Base-by-base conservation (phyloP, 306 rosid genomes). In the Lathyrus aphaca region DNA sequence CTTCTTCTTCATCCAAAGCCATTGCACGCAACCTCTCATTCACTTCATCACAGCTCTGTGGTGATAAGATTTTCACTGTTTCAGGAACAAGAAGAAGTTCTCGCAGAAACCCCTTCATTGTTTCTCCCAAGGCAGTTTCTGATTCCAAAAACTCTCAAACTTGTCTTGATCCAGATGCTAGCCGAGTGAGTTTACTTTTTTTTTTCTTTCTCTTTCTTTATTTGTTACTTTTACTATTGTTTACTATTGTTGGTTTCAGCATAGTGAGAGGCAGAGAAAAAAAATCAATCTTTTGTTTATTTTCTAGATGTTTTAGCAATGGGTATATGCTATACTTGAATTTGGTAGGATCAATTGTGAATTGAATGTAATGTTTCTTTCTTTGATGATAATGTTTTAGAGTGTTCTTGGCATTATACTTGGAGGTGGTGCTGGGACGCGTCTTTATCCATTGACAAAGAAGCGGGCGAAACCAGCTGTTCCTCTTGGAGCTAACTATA, bases 381-480 rank as follows among this genome's bases (percentile, higher is more conserved):
- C 12, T 74, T 70, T 75, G 71, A 35, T 66, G 29, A 10, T 66
- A 23, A 30, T 48, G 8, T 61, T 64, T 64, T 77, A 90, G 98
- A 93, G 98, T 85, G 98, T 93, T 18, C 84, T 93, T 55, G 97
- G 98, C 16, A 86, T 93, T 51, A 93, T 93, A 68, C 82, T 93
- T 27, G 97, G 98, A 50, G 98, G 98, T 2, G 98, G 98, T 18
- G 98, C 98, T 1, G 98, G 98, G 48, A 93, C 98, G 60, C 86
- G 97, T 49, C 85, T 93, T 18, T 93, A 93, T 77, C 98, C 98
- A 9, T 73, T 93, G 70, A 93, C 98, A 1, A 93, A 93, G 89
- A 93, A 93, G 88, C 76, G 98, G 0, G 98, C 98, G 12, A 93
- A 93, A 82, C 98, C 98, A 1, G 98, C 98, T 35, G 98, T 93